phyloP scores from a whole-genome alignment of 2,329 filamentous ascomycete genomes.

The Paradendryphiella salina region DNA sequence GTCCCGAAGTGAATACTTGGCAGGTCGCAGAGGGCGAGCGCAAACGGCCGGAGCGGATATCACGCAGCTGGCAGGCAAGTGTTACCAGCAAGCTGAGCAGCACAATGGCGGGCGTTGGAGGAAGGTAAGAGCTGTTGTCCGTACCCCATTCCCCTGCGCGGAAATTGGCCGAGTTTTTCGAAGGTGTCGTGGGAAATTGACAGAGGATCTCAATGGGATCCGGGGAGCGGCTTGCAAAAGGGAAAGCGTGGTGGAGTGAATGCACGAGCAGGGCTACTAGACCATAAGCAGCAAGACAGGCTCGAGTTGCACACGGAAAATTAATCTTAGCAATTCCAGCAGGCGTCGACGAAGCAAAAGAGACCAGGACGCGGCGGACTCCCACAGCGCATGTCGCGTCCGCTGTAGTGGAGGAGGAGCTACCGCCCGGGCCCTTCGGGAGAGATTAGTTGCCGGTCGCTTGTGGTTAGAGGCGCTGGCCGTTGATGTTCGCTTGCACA shows the following conservation, averaged over 20 bases:
- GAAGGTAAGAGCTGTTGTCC: conserved; percentile 15
- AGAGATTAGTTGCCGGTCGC: conserved; percentile 21
- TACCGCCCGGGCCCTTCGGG: conserved; percentile 15
- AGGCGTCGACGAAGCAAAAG: conserved; percentile 10
- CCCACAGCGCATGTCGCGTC: conserved; percentile 12
- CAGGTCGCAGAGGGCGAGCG: too few relatives aligned
- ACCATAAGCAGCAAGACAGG: conserved; percentile 18
- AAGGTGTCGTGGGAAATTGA: conserved; percentile 5
- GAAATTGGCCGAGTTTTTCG: neutral
- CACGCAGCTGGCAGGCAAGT: conserved; percentile 3
- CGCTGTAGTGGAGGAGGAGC: conserved; percentile 14
- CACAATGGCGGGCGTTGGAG: conserved; percentile 13
- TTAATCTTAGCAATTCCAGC: conserved; percentile 5
- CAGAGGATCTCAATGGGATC: conserved; percentile 7
- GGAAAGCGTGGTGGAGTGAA: conserved; percentile 17
- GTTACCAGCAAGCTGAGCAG: conserved; percentile 20
- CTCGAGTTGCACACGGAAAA: neutral
- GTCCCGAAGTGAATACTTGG: neutral
- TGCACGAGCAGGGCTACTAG: conserved; percentile 20
- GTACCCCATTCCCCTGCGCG: conserved; percentile 36
- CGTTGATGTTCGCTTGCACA: conserved; percentile 15
- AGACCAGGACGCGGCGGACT: conserved; percentile 6
- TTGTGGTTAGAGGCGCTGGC: conserved; percentile 15
- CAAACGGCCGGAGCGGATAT: too few relatives aligned
- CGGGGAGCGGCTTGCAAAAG: conserved; percentile 5